Evolutionary conservation across 805 yeast species (phyloP).

Genomic region (Yamadazyma nakazawae): DNA sequence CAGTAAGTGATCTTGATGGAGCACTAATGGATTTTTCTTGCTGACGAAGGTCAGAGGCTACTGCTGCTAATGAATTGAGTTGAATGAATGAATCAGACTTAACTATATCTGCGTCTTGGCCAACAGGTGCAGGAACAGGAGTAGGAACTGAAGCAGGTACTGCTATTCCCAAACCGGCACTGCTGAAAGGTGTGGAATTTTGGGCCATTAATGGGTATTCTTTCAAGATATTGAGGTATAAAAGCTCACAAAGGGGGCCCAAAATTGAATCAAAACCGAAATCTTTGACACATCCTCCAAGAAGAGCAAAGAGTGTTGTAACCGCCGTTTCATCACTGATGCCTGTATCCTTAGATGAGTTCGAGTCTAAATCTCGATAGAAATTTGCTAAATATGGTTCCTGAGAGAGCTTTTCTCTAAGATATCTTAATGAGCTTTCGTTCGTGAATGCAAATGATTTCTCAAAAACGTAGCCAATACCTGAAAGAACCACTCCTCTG

Average conservation of each 20-base stretch:
- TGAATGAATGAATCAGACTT: constrained; percentile 10
- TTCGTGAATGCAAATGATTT: constrained; percentile 54
- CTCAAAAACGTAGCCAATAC: constrained; percentile 62
- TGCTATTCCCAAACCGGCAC: neutral
- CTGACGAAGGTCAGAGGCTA: constrained; percentile 21
- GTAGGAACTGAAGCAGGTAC: neutral
- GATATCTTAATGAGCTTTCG: constrained; percentile 52
- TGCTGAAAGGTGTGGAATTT: constrained; percentile 26
- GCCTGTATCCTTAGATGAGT: constrained; percentile 14
- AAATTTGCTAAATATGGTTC: constrained; percentile 42
- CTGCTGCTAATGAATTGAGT: constrained; percentile 32
- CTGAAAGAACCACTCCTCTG: constrained; percentile 48
- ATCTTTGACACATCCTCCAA: constrained; percentile 73
- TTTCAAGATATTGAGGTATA: constrained; percentile 54
- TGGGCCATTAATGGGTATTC: constrained; percentile 67
- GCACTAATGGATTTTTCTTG: constrained; percentile 18
- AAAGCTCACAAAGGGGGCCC: constrained; percentile 62
- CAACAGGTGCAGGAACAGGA: neutral
- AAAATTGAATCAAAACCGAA: constrained; percentile 75
- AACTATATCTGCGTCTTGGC: neutral
- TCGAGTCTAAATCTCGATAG: constrained; percentile 46
- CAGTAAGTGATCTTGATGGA: neutral
- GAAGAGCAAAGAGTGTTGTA: constrained; percentile 51
- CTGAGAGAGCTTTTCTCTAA: constrained; percentile 43
- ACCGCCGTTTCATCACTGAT: constrained; percentile 49